Evolutionary conservation across 208 protist genomes (phyloP), one percentile per base, ranked within the genome.

Genomic region (Wallacemonas sp.): DNA sequence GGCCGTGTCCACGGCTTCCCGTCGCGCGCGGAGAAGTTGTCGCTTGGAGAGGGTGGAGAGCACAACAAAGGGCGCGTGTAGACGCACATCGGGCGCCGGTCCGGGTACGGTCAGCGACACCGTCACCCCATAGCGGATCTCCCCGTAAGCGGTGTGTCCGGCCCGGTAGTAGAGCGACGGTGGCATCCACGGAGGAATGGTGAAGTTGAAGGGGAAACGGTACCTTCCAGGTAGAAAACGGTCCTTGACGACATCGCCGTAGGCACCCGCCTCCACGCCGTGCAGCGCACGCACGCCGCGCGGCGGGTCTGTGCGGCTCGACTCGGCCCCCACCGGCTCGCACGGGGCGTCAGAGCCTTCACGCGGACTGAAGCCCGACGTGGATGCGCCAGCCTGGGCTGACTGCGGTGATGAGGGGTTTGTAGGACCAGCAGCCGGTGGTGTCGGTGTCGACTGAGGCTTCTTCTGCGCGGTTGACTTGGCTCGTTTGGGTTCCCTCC

Each of bases 91-190:
- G 45, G 46, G 13, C 1, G 37, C 26, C 19, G 68, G 45, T 13
- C 53, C 53, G 34, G 48, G 53, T 12, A 84, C 71, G 21, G 78
- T 64, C 45, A 87, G 33, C 22, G 67, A 70, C 36, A 71, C 81
- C 37, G 32, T 53, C 24, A 78, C 78, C 10, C 55, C 57, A 69
- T 87, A 87, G 46, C 67, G 27, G 12, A 84, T 79, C 29, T 73
- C 62, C 1, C 81, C 81, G 19, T 37, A 70, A 5, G 81, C 77
- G 37, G 13, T 42, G 32, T 68, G 66, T 6, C 17, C 32, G 33
- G 73, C 71, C 17, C 58, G 45, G 67, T 83, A 87, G 71, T 84
- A 87, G 26, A 84, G 74, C n/a, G 81, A 87, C 10, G 81, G 81
- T 34, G 81, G 81, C 54, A 84, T 66, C 78, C 81, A 87, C 29